A percentile compares a stretch with the other conserved stretches of the same genome.
phyloP scores from a whole-genome alignment of 2,329 filamentous ascomycete species.

The Harringtonia aguacate region DNA sequence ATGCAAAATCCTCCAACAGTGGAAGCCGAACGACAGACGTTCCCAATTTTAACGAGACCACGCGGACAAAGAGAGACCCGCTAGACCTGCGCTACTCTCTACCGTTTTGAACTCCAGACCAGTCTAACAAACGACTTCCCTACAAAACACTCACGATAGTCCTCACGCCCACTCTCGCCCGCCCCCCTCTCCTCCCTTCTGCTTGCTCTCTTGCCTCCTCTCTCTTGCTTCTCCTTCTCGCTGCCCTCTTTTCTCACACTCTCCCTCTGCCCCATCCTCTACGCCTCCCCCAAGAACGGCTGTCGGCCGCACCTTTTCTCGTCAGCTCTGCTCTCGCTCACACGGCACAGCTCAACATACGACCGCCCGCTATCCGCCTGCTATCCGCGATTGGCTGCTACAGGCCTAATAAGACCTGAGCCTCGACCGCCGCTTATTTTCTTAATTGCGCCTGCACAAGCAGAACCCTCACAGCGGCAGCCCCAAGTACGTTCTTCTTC shows the following conservation, averaged over 20 bases:
- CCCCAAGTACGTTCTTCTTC: no score
- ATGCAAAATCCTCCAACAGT: no score
- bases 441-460: no score
- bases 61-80: constrained; percentile 2
- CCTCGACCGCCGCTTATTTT: no score
- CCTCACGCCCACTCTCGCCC: not conserved
- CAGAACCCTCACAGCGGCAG: no score
- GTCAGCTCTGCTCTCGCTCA: not conserved
- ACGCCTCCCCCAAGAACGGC: no score
- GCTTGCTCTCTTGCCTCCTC: no score
- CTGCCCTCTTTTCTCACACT: not conserved
- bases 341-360: constrained; percentile 3
- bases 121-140: not conserved
- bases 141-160: constrained; percentile 5
- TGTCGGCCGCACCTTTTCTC: no score
- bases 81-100: constrained; percentile 4
- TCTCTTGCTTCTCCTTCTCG: not conserved
- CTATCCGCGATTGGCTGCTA: constrained; percentile 4
- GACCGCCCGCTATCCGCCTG: constrained; percentile 4
- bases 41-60: not conserved
- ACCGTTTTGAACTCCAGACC: not conserved
- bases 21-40: no score
- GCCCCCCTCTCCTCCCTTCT: no score
- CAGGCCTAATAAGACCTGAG: no score
- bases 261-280: no score